Conservation (phyloP, 1,284 basidiomycete genomes). For the Pseudozyma thailandica region DNA sequence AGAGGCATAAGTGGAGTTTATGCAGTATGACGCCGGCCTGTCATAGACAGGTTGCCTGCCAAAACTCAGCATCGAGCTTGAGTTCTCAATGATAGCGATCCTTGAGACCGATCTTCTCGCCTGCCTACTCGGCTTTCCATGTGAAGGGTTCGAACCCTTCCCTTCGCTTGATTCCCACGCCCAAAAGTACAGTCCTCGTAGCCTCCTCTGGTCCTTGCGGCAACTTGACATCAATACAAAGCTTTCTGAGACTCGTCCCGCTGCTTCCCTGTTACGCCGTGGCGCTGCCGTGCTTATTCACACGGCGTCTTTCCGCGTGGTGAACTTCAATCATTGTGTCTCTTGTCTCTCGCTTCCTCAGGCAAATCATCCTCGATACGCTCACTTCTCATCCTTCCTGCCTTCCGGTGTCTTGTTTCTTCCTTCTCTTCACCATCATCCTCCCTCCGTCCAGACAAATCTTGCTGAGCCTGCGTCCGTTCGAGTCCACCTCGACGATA, state of each 20-base stretch:
- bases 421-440: background rate
- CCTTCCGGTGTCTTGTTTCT: background rate
- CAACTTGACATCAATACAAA: background rate
- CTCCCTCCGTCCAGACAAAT: background rate
- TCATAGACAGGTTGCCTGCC: too few species aligned
- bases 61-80: too few species aligned
- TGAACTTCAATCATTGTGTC: background rate
- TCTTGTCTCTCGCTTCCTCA: background rate
- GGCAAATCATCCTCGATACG: too few species aligned
- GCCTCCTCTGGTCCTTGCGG: background rate
- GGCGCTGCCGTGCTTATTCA: slow-evolving; percentile 1
- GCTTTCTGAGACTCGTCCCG: background rate
- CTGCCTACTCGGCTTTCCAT: too few species aligned
- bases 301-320: background rate
- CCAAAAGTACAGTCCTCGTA: too few species aligned
- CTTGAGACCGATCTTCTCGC: too few species aligned
- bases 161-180: background rate
- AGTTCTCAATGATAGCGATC: too few species aligned
- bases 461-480: background rate
- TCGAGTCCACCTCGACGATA: slow-evolving; percentile 1
- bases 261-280: background rate
- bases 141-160: background rate
- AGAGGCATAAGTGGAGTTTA: too few species aligned
- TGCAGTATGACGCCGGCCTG: too few species aligned
- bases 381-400: background rate